Conservation (phyloP, 2,329 filamentous ascomycete genomes). For the Fusarium protoensiforme region DNA sequence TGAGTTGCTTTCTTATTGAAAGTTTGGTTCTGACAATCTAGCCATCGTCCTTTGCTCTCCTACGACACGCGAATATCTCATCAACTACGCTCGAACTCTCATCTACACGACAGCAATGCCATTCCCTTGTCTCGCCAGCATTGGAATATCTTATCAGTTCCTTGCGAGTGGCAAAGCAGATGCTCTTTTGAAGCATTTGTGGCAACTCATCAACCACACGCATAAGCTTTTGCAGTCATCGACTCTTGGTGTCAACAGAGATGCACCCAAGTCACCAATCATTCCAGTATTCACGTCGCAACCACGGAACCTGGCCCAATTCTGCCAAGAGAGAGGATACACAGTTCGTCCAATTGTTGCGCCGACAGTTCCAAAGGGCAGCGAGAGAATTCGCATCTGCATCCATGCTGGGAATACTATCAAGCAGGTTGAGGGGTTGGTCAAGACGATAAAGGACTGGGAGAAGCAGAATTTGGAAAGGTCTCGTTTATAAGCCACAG, state of each 20-base stretch:
- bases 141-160: conserved; percentile 67
- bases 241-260: conserved; percentile 44
- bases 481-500: neutral
- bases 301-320: conserved; percentile 67
- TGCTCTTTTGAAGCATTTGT: conserved; percentile 43
- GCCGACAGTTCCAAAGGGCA: conserved; percentile 73
- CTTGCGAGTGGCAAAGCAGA: conserved; percentile 63
- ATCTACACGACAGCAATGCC: conserved; percentile 80
- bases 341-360: conserved; percentile 74
- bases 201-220: conserved; percentile 52
- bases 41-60: conserved; percentile 71
- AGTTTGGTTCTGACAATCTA: conserved; percentile 6
- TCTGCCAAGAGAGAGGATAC: conserved; percentile 69
- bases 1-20: conserved; percentile 49
- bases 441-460: conserved; percentile 62
- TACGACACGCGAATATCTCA: conserved; percentile 70
- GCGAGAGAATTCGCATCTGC: conserved; percentile 73
- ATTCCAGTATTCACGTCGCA: conserved; percentile 69
- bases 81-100: conserved; percentile 80
- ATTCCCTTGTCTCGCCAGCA: conserved; percentile 68
- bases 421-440: conserved; percentile 65
- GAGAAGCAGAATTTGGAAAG: neutral
- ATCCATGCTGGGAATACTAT: conserved; percentile 74
- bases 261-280: conserved; percentile 67
- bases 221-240: conserved; percentile 58